Conservation (phyloP, 108 stramenopile genomes). For the Tribonema minus region DNA sequence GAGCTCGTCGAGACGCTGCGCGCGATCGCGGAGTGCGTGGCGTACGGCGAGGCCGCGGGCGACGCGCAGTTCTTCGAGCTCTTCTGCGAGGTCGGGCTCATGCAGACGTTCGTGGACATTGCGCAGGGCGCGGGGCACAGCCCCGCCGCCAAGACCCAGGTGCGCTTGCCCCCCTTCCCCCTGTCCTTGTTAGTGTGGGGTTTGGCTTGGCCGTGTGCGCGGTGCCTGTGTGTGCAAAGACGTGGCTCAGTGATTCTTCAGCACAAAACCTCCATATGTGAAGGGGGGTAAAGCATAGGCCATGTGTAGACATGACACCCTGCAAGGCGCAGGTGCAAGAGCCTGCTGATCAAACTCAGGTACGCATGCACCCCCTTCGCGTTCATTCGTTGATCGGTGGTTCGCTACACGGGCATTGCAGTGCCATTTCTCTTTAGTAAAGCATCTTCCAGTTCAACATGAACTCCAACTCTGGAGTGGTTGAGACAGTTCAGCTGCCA, state of each 20-base stretch:
- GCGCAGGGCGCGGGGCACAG: no score
- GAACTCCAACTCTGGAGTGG: no score
- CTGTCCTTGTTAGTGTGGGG: no score
- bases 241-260: background rate
- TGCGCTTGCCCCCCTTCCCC: no score
- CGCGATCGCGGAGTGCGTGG: background rate
- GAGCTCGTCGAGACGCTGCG: background rate
- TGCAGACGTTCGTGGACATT: slow-evolving; percentile 13
- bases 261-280: background rate
- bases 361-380: no score
- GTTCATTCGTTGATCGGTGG: no score
- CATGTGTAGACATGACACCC: background rate
- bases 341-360: background rate
- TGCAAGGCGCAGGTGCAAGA: background rate
- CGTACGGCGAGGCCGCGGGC: slow-evolving; percentile 15
- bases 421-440: no score
- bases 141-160: slow-evolving; percentile 24
- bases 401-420: no score
- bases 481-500: no score
- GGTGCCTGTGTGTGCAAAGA: background rate
- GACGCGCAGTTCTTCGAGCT: slow-evolving; percentile 22
- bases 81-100: slow-evolving; percentile 15
- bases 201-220: no score
- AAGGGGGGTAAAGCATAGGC: background rate
- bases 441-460: no score